Conservation (phyloP, 2,329 filamentous ascomycete species). For the Ophiostoma ips region DNA sequence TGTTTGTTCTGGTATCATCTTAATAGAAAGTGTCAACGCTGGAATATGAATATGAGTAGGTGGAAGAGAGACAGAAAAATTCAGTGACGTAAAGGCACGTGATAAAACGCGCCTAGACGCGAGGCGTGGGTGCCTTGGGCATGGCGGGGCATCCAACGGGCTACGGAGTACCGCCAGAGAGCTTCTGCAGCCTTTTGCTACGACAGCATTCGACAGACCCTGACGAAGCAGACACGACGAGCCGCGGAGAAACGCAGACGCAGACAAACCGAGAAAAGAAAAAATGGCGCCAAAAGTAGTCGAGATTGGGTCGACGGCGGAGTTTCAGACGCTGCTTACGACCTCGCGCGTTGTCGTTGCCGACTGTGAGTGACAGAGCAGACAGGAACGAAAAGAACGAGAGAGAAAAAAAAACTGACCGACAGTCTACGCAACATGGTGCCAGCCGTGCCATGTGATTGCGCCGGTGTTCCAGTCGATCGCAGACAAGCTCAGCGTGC, state of each 20-base stretch:
- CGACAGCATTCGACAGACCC: too few relatives aligned
- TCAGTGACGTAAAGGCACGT: too few relatives aligned
- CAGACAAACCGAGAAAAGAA: too few relatives aligned
- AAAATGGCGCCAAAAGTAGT: constrained; percentile 18
- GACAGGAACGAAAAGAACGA: not conserved
- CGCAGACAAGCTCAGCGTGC: constrained; percentile 53
- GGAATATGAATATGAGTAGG: too few relatives aligned
- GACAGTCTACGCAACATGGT: constrained; percentile 79
- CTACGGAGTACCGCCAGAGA: too few relatives aligned
- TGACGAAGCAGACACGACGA: not conserved
- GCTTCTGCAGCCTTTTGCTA: not conserved
- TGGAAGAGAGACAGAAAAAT: too few relatives aligned
- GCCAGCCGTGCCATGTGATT: constrained; percentile 69
- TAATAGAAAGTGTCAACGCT: too few relatives aligned
- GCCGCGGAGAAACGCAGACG: not conserved
- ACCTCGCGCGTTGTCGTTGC: constrained; percentile 69
- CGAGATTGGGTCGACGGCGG: constrained; percentile 34
- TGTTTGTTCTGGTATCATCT: too few relatives aligned
- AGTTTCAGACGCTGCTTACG: constrained; percentile 55
- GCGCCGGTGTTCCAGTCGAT: constrained; percentile 72
- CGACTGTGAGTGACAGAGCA: constrained; percentile 54
- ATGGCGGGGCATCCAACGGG: too few relatives aligned
- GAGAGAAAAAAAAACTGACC: not conserved
- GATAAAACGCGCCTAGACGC: too few relatives aligned
- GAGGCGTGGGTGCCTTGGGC: too few relatives aligned